Conservation (phyloP, 345 rosid genomes). For the Passiflora organensis region DNA sequence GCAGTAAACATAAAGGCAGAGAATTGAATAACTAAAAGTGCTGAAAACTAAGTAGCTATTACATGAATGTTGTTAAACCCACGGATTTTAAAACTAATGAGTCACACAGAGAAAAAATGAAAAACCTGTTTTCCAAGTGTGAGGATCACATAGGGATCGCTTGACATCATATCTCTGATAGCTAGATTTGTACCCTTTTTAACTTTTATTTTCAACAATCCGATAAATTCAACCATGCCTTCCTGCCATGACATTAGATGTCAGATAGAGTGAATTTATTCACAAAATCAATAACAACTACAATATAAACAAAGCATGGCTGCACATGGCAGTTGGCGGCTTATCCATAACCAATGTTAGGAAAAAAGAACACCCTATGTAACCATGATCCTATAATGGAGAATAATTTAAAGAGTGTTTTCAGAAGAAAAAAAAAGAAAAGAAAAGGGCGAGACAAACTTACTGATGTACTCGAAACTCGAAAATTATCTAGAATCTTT, state of each 20-base stretch:
- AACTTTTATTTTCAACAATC: slow-evolving; percentile 69
- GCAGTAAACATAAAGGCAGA: too few relatives aligned
- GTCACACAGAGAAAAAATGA: neutral
- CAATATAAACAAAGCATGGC: neutral
- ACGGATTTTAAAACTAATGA: neutral
- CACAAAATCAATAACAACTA: neutral
- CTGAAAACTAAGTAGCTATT: neutral
- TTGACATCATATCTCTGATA: slow-evolving; percentile 85
- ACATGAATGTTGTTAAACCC: slow-evolving; percentile 2
- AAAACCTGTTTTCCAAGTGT: slow-evolving; percentile 80
- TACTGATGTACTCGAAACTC: slow-evolving; percentile 54
- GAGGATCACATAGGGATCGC: slow-evolving; percentile 89
- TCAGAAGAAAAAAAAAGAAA: neutral
- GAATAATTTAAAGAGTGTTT: neutral
- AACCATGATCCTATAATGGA: neutral
- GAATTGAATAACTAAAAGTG: too few relatives aligned
- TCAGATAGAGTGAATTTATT: slow-evolving; percentile 12
- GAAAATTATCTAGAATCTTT: slow-evolving; percentile 63
- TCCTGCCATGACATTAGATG: slow-evolving; percentile 41
- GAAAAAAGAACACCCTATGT: too few relatives aligned
- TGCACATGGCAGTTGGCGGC: too few relatives aligned
- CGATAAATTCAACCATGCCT: slow-evolving; percentile 85
- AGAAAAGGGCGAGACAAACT: slow-evolving; percentile 5
- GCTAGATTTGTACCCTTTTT: slow-evolving; percentile 74
- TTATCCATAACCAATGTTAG: too few relatives aligned